Evolutionary conservation across 2,329 filamentous ascomycete genomes (phyloP), one percentile per base, ranked within the genome.

Genomic region (Exophiala sideris): DNA sequence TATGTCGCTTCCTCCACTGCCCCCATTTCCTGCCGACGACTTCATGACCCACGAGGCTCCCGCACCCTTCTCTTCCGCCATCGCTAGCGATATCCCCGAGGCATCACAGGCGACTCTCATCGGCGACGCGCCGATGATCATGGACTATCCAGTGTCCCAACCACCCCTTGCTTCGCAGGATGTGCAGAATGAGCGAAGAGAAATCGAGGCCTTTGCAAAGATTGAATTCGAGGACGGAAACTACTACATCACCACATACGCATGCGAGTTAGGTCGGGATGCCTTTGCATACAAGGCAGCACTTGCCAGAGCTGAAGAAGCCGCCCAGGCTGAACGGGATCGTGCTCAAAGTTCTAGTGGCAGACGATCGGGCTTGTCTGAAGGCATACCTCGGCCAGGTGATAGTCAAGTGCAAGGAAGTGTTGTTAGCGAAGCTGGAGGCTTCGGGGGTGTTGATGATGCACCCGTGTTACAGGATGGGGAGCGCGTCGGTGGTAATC

Each of bases 201-300:
- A 64, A 47, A 79, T 83, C 56, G 76, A 80, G 59, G 83, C 82
- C 33, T 86, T 82, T 68, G 83, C 83, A 38, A 83, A 84, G 65
- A 73, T 86, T 44, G 79, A 81, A 63, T 85, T 86, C 66, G 76
- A 80, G 48, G 83, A 86, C 68, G 82, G 83, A 49, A 81, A 83
- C 64, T 86, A 83, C 66, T 85, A 84, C 65, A 80, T 85, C 70
- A 83, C 80, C 59, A 85, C 81, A 5, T 81, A 81, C 62, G 78
- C 80, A 29, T 79, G 85, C 52, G 78, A 82, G 47, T 72, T 86
- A n/a, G 82, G 82, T 39, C 79, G 83, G 66, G 82, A 86, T 68
- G 74, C 81, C 45, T 73, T 76, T 56, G 78, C 77, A 5, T 75
- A 74, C 21, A 71, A 74, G 44, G 72, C 73, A 11, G 76, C 76